Conservation (phyloP, 768 basidiomycete genomes). For the Boletus coccyginus region DNA sequence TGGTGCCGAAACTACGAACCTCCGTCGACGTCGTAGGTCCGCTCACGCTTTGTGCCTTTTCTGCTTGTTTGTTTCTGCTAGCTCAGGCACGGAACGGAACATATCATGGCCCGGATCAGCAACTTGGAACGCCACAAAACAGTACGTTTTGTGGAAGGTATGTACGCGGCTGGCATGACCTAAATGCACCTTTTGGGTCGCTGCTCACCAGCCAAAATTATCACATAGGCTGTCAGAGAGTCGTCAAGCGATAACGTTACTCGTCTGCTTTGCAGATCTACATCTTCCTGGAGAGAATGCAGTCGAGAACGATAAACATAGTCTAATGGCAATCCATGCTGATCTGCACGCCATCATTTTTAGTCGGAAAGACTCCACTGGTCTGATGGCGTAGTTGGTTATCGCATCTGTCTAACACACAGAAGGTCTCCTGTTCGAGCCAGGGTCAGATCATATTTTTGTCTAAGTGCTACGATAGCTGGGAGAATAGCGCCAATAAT, state of each 20-base stretch:
- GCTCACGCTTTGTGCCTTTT: slow-evolving; percentile 1
- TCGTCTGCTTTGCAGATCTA: slow-evolving; percentile 6
- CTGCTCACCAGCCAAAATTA: too few relatives aligned
- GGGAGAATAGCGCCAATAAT: too few relatives aligned
- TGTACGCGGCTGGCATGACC: too few relatives aligned
- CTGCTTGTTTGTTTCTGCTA: background rate
- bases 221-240: too few relatives aligned
- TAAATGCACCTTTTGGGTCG: too few relatives aligned
- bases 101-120: background rate
- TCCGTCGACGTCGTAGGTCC: background rate
- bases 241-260: too few relatives aligned
- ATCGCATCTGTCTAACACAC: slow-evolving; percentile 82
- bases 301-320: slow-evolving; percentile 17
- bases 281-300: slow-evolving; percentile 29
- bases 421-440: slow-evolving; percentile 25
- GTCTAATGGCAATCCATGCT: background rate
- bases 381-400: slow-evolving; percentile 75
- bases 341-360: too few relatives aligned
- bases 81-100: slow-evolving; percentile 15
- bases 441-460: slow-evolving; percentile 18
- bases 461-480: background rate
- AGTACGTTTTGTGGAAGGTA: too few relatives aligned
- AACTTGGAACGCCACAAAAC: too few relatives aligned
- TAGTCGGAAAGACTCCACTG: background rate
- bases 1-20: background rate